Percentiles rank a stretch among this genome's conserved stretches.
phyloP scores from a whole-genome alignment of 495 filamentous ascomycete genomes.

The Daldinia decipiens region DNA sequence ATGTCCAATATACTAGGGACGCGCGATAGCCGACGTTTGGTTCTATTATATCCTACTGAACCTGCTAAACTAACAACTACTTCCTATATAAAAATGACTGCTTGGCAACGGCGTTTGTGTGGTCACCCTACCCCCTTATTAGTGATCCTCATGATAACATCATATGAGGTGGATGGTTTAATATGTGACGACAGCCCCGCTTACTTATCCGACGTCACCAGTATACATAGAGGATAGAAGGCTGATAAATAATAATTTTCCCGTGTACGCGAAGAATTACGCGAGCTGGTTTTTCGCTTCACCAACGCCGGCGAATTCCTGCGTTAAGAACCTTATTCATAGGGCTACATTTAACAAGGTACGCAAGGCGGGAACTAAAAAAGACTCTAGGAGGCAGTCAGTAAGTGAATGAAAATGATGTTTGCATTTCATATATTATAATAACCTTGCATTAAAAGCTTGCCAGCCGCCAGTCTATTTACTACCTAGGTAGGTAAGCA shows the following conservation, averaged over 20 bases:
- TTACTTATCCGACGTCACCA: not conserved
- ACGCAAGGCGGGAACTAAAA: not conserved
- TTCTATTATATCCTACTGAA: not conserved
- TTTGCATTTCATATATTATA: not conserved
- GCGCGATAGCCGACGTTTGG: not conserved
- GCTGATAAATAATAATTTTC: not conserved
- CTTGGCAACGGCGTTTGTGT: not conserved
- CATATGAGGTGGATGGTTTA: not conserved
- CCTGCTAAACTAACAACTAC: not conserved
- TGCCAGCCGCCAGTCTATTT: no score
- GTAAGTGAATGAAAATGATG: not conserved
- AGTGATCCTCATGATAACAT: not conserved
- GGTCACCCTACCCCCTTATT: not conserved
- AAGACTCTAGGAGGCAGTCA: not conserved
- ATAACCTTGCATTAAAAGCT: not conserved
- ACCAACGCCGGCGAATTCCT: not conserved
- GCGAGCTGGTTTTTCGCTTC: not conserved
- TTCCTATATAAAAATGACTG: not conserved
- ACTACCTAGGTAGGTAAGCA: no score
- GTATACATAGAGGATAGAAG: not conserved
- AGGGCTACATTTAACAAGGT: slow-evolving; percentile 4
- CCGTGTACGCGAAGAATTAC: not conserved
- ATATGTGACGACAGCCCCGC: not conserved
- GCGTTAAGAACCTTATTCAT: not conserved
- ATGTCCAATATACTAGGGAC: not conserved